Evolutionary conservation across 2,329 filamentous ascomycete species (phyloP), one percentile per base, ranked within the genome.

Genomic region (Curvularia sp.): DNA sequence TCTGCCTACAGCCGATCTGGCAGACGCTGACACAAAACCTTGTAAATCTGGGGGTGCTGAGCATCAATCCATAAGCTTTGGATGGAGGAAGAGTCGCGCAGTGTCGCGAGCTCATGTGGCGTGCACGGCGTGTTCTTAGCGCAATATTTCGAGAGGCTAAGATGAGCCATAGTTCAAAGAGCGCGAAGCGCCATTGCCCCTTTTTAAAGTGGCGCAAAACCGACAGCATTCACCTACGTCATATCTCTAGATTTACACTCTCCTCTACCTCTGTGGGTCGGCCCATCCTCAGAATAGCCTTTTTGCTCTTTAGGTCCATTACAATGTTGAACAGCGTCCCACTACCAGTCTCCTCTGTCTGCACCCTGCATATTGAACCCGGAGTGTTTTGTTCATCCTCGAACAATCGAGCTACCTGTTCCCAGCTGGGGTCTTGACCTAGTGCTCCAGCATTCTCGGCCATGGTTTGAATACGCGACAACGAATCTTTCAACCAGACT

Each of bases 401-500:
- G 62, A 82, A 81, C 54, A 80, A 39, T 24, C 42, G 42, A 50
- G 64, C 64, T 3, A 80, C 56, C 3, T 69, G 66, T 20, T 72
- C 68, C 65, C 72, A 72, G 4, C 53, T 64, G 3, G 75, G 69
- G 30, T 69, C 63, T 4, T 28, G 42, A 2, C 62, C 60, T 44
- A 77, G 20, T 5, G 55, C 58, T 8, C 53, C 65, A 24, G 61
- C 60, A 15, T 73, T 74, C 50, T 74, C 69, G 49, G 72, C 66
- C 66, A 82, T 81, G 3, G 78, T 74, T 18, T 62, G 54, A 5
- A 79, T 63, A 9, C 80, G 66, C 15, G 67, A 67, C 1, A 66
- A 59, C 20, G 78, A 80, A 61, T 82, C 80, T n/a, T 71, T 68
- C 48, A 81, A 61, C 76, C 79, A 81, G 13, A 78, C 68, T 4